A percentile compares a stretch with the other conserved stretches of the same genome.
Conservation (phyloP, 768 basidiomycete genomes). For the Auriculariales sp. region DNA sequence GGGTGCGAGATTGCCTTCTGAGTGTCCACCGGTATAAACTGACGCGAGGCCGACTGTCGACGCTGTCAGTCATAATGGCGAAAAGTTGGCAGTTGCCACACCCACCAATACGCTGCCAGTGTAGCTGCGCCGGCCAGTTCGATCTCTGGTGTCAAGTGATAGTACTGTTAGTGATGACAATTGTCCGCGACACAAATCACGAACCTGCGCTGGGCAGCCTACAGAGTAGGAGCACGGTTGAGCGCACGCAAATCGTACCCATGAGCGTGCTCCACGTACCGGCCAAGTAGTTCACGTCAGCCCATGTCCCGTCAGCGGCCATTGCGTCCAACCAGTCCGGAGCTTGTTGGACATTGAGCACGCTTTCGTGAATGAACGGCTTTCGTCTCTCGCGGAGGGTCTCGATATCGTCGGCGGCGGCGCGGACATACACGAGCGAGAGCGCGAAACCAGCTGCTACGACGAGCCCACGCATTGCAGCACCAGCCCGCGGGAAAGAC, state of each 20-base stretch:
- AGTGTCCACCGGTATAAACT: slow-evolving; percentile 37
- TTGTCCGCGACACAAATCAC: too few species aligned
- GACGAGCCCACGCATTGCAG: too few species aligned
- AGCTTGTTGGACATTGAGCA: not conserved
- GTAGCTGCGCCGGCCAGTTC: slow-evolving; percentile 45
- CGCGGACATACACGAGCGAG: not conserved
- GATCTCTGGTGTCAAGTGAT: too few species aligned
- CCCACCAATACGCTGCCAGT: slow-evolving; percentile 9
- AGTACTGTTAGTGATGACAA: too few species aligned
- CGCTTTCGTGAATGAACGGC: not conserved
- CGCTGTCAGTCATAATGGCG: not conserved
- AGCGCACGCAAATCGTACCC: not conserved
- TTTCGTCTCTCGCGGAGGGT: not conserved
- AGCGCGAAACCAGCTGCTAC: not conserved
- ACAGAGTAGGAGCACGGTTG: slow-evolving; percentile 40
- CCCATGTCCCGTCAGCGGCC: not conserved
- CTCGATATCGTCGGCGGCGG: not conserved
- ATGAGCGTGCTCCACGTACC: not conserved
- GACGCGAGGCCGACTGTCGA: slow-evolving; percentile 35
- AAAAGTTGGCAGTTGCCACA: not conserved
- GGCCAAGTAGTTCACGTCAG: not conserved
- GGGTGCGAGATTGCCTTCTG: slow-evolving; percentile 15
- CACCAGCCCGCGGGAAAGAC: too few species aligned
- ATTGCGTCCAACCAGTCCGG: not conserved
- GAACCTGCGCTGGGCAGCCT: slow-evolving; percentile 47